Base-by-base conservation (phyloP, 192 early-diverging fungal species). In the Coemansia sp. region DNA sequence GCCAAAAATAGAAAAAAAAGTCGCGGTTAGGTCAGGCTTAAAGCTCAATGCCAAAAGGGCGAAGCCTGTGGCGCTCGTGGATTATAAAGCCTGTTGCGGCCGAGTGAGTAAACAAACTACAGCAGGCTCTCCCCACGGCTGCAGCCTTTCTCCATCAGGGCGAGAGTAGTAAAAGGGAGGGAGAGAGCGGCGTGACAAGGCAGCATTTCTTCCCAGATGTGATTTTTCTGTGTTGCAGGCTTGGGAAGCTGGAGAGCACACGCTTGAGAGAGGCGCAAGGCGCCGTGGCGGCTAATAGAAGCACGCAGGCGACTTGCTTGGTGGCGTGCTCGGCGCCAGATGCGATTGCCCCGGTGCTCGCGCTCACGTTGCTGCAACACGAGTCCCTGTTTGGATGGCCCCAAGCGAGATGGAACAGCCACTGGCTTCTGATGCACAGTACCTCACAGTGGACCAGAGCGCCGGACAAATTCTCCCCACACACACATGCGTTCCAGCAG, bases 121-220 rank as follows among this genome's bases (percentile, higher is more conserved):
- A 16, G 12, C 39, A 16, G 18, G 13, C 12, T 31, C 45, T 21
- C 45, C 45, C 25, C 52, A 55, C 52, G 43, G 43, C 43, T 45
- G 52, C 52, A 10, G 20, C n/a, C 5, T 50, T 26, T 50, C 52
- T 55, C 52, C 52, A 31, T 28, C 52, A 55, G 52, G 52, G 52
- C 52, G 52, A 33, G 52, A 28, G 26, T 55, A 55, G 52, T 55
- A 55, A 13, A 33, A 21, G 50, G 21, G 26, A 6, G 52, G 14
- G 52, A 55, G 52, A 26, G 52, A 55, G 52, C 12, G 52, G 52
- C 52, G 52, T 55, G 52, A 55, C 52, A 55, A 55, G 25, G 25
- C 26, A 26, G 52, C 52, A 55, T 14, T 14, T 20, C 11, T 28
- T 50, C 48, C 21, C 48, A 26, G 52, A 31, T 55, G 52, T 26